Conservation (phyloP, 1,284 basidiomycete genomes). For the Sparassis latifolia region DNA sequence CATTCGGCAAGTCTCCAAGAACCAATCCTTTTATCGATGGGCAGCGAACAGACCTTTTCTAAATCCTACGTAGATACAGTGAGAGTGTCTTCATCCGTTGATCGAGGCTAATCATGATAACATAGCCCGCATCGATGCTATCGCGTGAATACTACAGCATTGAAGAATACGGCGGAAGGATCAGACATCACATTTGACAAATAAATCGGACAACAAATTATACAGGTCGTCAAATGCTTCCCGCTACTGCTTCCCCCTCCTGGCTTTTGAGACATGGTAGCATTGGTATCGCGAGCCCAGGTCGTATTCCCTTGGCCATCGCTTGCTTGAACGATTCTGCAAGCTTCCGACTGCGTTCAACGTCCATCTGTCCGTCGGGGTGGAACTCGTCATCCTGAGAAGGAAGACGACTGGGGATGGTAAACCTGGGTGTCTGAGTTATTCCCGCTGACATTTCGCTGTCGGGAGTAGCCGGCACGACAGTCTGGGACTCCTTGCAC, state of each 20-base stretch:
- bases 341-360: slow-evolving; percentile 8
- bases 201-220: not conserved
- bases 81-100: no score
- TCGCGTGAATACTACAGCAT: no score
- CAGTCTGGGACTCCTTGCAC: no score
- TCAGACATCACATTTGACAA: not conserved
- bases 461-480: no score
- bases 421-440: not conserved
- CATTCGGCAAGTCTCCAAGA: no score
- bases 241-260: slow-evolving; percentile 1
- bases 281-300: slow-evolving; percentile 18
- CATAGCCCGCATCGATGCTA: no score
- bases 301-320: slow-evolving; percentile 14
- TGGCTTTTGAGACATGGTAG: slow-evolving; percentile 22
- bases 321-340: slow-evolving; percentile 12
- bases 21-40: no score
- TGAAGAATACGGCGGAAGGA: no score
- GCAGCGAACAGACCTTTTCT: no score
- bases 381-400: slow-evolving; percentile 14
- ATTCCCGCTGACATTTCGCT: not conserved
- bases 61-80: no score
- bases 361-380: slow-evolving; percentile 8
- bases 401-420: slow-evolving; percentile 7
- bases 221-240: no score
- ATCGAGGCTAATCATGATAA: no score